Conservation (phyloP, 352 stramenopile species). For the Phytophthora cactorum region DNA sequence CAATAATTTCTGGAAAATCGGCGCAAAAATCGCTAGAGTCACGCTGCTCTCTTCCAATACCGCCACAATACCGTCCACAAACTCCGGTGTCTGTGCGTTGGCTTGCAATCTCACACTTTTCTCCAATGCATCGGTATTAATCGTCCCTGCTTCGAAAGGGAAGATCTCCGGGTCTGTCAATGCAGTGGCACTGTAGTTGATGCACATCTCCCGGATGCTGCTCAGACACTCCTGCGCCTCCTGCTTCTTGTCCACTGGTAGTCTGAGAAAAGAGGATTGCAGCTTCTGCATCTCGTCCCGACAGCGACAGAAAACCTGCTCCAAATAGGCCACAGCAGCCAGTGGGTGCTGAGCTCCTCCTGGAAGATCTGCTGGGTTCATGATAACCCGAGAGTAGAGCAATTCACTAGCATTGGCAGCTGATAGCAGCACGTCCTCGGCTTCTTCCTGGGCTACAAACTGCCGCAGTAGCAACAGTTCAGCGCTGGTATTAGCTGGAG, state of each 20-base stretch:
- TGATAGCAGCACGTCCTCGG: slow-evolving; percentile 33
- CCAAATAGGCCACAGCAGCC: slow-evolving; percentile 70
- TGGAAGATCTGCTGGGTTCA: slow-evolving; percentile 56
- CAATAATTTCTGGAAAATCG: slow-evolving; percentile 84
- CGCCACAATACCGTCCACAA: slow-evolving; percentile 55
- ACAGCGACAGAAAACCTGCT: slow-evolving; percentile 78
- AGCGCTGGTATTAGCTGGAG: slow-evolving; percentile 17
- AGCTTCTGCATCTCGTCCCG: slow-evolving; percentile 75
- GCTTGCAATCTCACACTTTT: slow-evolving; percentile 67
- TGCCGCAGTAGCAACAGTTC: slow-evolving; percentile 53
- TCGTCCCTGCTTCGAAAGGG: slow-evolving; percentile 65
- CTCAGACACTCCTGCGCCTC: slow-evolving; percentile 55
- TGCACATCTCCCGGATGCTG: slow-evolving; percentile 75
- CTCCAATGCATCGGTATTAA: slow-evolving; percentile 75
- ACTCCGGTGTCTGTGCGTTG: slow-evolving; percentile 63
- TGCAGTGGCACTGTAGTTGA: slow-evolving; percentile 87
- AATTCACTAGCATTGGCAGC: slow-evolving; percentile 65
- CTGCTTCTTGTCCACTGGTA: slow-evolving; percentile 55
- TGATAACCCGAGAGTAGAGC: slow-evolving; percentile 74
- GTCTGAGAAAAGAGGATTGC: slow-evolving; percentile 63
- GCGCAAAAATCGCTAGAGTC: slow-evolving; percentile 65
- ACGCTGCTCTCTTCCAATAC: slow-evolving; percentile 57
- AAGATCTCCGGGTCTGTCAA: slow-evolving; percentile 89
- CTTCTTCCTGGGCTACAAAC: slow-evolving; percentile 29
- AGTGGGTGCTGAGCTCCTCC: slow-evolving; percentile 61